Base-by-base conservation (phyloP, 2,329 filamentous ascomycete species). In the Emydomyces testavorans region DNA sequence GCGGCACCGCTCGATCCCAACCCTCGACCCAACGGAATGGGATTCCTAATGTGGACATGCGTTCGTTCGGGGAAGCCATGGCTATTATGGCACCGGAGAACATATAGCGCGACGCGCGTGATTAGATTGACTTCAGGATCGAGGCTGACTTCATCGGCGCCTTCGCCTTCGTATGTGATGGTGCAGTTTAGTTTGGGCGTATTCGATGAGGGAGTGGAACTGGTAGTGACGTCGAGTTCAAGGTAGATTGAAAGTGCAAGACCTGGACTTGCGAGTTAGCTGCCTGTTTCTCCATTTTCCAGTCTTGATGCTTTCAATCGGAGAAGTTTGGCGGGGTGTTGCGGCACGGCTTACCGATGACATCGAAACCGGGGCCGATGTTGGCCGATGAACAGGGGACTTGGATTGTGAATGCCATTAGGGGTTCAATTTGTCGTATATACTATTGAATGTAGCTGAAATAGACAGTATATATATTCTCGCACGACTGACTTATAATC, bases 331-430 rank as follows among this genome's bases (percentile, higher is more conserved):
- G 42, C 20, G 28, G 26, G 15, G 8, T 23, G 24, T 31, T 36
- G 6, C 15, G 20, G n/a, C 10, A n/a, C 29, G 15, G 42, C 51
- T 37, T 49, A 56, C 54, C 69, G 65, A 96, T 94, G 59, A 95
- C 90, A 73, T 98, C 90, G 74, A 96, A 98, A 50, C 90, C 90
- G 41, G 90, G 90, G 57, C 87, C 90, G 63, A 96, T 95, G 73
- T 96, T 96, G 70, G 90, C 90, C 53, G 89, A 95, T 52, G 90
- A 96, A 71, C 86, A 93, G 55, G 90, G 90, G 53, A 87, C 86
- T 69, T 77, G 79, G 73, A 88, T 85, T 57, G 76, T 71, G 67
- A 84, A 82, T 13, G 53, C 37, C 50, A 54, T 54, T 18, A 26
- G 21, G 28, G 39, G 13, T 36, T 28, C 21, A 35, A 65, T 32